A percentile compares a stretch with the other conserved stretches of the same genome.
phyloP scores from a whole-genome alignment of 192 early-diverging fungal species.

The Powellomyces hirtus region DNA sequence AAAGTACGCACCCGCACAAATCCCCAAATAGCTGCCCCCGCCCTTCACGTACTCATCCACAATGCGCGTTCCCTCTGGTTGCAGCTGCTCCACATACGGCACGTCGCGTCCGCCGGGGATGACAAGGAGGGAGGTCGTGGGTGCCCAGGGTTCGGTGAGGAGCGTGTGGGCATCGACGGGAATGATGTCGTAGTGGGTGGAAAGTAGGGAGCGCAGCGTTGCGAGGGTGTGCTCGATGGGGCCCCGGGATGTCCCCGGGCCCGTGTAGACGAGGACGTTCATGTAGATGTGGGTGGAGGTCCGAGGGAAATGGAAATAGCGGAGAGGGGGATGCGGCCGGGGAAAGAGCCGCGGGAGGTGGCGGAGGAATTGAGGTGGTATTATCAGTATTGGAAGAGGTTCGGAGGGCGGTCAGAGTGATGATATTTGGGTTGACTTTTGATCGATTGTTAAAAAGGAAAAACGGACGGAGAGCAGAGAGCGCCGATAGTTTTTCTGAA shows the following conservation, averaged over 20 bases:
- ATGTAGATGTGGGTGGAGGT: too few relatives aligned
- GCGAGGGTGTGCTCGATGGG: slow-evolving; percentile 61
- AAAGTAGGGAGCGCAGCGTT: slow-evolving; percentile 75
- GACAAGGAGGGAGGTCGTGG: slow-evolving; percentile 79
- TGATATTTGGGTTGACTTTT: too few relatives aligned
- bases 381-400: too few relatives aligned
- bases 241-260: slow-evolving; percentile 66
- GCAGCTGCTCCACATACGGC: slow-evolving; percentile 72
- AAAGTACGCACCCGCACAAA: slow-evolving; percentile 93
- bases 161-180: slow-evolving; percentile 73
- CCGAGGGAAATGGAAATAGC: too few relatives aligned
- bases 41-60: slow-evolving; percentile 45
- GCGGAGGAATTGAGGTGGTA: too few relatives aligned
- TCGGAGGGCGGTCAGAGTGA: too few relatives aligned
- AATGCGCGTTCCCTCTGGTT: slow-evolving; percentile 50
- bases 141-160: slow-evolving; percentile 80
- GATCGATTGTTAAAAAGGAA: too few relatives aligned
- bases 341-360: too few relatives aligned
- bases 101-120: slow-evolving; percentile 88
- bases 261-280: slow-evolving; percentile 84
- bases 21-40: slow-evolving; percentile 87
- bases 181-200: slow-evolving; percentile 85
- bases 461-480: too few relatives aligned
- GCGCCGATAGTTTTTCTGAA: too few relatives aligned
- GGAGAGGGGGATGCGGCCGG: too few relatives aligned